phyloP scores from a whole-genome alignment of 2,329 filamentous ascomycete genomes.

The Dothideomycetidae sp. region DNA sequence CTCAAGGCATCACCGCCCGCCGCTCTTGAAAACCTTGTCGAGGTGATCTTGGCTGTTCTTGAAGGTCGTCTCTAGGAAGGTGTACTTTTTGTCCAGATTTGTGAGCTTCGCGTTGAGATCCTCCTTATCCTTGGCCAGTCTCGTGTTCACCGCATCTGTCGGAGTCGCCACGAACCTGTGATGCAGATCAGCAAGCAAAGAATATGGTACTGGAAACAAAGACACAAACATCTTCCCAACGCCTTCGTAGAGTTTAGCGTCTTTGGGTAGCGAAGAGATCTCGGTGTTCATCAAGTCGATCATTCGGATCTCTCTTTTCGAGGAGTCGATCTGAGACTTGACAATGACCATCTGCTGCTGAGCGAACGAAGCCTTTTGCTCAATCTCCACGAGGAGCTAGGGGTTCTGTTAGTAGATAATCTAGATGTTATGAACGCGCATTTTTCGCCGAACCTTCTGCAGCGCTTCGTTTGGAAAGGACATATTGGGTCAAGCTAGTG shows the following conservation, averaged over 20 bases:
- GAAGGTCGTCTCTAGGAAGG: constrained; percentile 87
- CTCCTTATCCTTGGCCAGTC: constrained; percentile 60
- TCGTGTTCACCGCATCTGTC: constrained; percentile 56
- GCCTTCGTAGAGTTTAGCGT: constrained; percentile 80
- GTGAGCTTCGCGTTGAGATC: constrained; percentile 65
- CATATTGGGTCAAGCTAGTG: constrained; percentile 56
- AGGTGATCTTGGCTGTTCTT: constrained; percentile 89
- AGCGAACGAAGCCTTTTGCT: constrained; percentile 71
- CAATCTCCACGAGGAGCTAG: constrained; percentile 92
- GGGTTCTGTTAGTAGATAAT: no score
- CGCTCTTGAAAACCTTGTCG: constrained; percentile 61
- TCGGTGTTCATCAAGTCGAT: constrained; percentile 77
- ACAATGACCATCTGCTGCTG: constrained; percentile 87
- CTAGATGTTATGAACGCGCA: constrained; percentile 8
- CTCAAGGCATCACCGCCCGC: constrained; percentile 20
- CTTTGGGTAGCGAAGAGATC: constrained; percentile 56
- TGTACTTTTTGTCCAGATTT: constrained; percentile 71
- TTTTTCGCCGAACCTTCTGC: constrained; percentile 56
- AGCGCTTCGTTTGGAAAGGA: constrained; percentile 87
- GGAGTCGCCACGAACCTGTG: constrained; percentile 75
- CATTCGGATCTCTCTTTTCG: constrained; percentile 79
- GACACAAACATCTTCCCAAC: constrained; percentile 82
- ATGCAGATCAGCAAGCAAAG: constrained; percentile 2
- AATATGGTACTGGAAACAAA: neutral
- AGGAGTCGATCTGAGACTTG: constrained; percentile 67